Evolutionary conservation across 1,284 basidiomycete genomes (phyloP).

Genomic region (Trichosporon sp.): DNA sequence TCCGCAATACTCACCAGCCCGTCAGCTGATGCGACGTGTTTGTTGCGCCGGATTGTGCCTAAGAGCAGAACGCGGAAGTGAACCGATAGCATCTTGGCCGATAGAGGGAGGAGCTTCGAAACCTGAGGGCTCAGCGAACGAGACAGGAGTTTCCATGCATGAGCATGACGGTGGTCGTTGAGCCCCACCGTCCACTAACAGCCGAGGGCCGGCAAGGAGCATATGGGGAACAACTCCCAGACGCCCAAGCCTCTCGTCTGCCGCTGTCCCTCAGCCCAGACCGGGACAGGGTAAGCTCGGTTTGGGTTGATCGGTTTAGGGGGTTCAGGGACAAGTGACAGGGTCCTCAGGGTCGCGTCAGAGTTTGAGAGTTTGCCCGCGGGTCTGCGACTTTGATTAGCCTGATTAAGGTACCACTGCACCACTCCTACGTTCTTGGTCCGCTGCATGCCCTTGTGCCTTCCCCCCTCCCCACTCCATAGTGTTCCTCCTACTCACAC

Average conservation of each 20-base stretch:
- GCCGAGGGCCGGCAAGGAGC: background rate
- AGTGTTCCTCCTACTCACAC: too few relatives aligned
- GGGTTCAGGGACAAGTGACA: background rate
- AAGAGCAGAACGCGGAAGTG: background rate
- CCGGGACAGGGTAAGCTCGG: background rate
- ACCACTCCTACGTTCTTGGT: background rate
- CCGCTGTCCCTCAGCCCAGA: too few relatives aligned
- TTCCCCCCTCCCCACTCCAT: background rate
- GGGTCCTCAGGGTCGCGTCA: background rate
- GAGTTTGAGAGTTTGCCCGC: constrained; percentile 12
- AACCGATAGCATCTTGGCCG: too few relatives aligned
- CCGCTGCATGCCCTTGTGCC: background rate
- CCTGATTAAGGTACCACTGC: background rate
- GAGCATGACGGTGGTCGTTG: background rate
- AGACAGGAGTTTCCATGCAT: background rate
- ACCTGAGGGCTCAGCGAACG: background rate
- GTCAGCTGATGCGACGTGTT: too few relatives aligned
- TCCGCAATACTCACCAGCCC: too few relatives aligned
- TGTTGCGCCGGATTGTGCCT: background rate
- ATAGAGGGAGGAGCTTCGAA: background rate
- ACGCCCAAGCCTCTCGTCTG: too few relatives aligned
- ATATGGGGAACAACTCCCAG: too few relatives aligned
- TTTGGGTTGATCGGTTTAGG: background rate
- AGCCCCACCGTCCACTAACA: background rate
- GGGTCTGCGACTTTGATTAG: background rate